Percentiles rank a stretch among this genome's conserved stretches.
These are phyloP conservation scores for Kwoniella botswanensis DNA, from an alignment of 768 basidiomycete genomes.

Conservation along the genomic window DNA sequence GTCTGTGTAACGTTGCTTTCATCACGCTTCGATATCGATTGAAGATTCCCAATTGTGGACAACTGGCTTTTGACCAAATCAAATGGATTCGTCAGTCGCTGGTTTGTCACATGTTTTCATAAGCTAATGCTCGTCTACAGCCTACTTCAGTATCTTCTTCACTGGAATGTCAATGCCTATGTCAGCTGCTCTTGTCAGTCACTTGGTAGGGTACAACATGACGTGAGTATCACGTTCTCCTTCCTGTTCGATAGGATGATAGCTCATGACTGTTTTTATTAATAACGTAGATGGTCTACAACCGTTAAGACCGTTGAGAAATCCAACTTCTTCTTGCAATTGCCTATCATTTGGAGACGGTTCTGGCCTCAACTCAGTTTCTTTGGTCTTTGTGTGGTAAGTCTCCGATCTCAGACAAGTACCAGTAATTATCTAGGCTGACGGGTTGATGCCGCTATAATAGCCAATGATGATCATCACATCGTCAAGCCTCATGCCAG, in stretches of 20 bases:
- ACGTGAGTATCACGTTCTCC: slow-evolving; percentile 62
- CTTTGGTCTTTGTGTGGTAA: slow-evolving; percentile 52
- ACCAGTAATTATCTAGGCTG: neutral
- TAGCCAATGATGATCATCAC: slow-evolving; percentile 66
- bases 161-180: slow-evolving; percentile 73
- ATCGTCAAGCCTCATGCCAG: slow-evolving; percentile 64
- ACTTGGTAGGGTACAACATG: slow-evolving; percentile 67
- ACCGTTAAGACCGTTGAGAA: slow-evolving; percentile 85
- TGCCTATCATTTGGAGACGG: slow-evolving; percentile 79
- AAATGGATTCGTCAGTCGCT: slow-evolving; percentile 68
- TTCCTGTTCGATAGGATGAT: too few relatives aligned
- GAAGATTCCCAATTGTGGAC: slow-evolving; percentile 29
- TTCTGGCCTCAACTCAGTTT: slow-evolving; percentile 71
- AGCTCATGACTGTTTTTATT: neutral
- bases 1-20: slow-evolving; percentile 69
- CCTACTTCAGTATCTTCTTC: slow-evolving; percentile 70
- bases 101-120: slow-evolving; percentile 57
- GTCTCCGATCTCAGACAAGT: neutral
- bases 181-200: slow-evolving; percentile 65
- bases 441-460: neutral
- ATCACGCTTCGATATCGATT: slow-evolving; percentile 36
- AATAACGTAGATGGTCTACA: slow-evolving; percentile 59
- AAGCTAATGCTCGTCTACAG: slow-evolving; percentile 62
- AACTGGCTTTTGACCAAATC: slow-evolving; percentile 43
- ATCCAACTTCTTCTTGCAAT: slow-evolving; percentile 88